Percentiles rank a stretch among this genome's conserved stretches.
Conservation (phyloP, 129 eudicot genomes). For the Logfia minima region DNA sequence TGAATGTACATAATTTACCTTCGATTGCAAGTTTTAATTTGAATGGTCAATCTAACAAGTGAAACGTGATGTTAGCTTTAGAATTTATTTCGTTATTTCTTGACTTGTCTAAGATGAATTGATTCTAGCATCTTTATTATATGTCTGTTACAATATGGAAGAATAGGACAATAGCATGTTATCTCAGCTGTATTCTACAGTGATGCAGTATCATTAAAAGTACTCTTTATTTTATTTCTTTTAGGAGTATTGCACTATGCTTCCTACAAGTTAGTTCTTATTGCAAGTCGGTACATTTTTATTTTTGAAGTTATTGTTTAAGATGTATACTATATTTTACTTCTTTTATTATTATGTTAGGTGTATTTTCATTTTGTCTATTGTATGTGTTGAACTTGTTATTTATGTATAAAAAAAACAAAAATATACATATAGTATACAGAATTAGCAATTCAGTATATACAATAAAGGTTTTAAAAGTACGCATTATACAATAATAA, state of each 20-base stretch:
- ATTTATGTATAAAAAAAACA: too few species aligned
- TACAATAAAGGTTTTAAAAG: too few species aligned
- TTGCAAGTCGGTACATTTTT: background rate
- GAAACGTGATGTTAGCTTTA: conserved; percentile 1
- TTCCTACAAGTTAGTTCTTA: background rate
- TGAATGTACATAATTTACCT: conserved; percentile 9
- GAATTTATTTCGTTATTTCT: background rate
- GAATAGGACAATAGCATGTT: conserved; percentile 26
- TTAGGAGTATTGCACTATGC: background rate
- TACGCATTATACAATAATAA: too few species aligned
- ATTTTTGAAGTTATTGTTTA: too few species aligned
- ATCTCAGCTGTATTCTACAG: background rate
- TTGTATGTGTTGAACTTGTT: too few species aligned
- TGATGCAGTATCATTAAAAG: conserved; percentile 11
- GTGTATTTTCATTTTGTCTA: too few species aligned
- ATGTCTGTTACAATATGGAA: conserved; percentile 6
- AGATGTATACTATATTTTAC: too few species aligned
- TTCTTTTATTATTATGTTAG: too few species aligned
- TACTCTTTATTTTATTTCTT: conserved; percentile 9
- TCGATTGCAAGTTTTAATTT: background rate
- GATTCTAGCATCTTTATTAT: conserved; percentile 21
- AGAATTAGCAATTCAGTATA: too few species aligned
- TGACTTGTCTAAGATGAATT: background rate
- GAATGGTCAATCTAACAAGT: background rate
- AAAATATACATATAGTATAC: too few species aligned